Base-by-base conservation (phyloP, 1,284 basidiomycete species). In the Erythrobasidium hasegawianum region DNA sequence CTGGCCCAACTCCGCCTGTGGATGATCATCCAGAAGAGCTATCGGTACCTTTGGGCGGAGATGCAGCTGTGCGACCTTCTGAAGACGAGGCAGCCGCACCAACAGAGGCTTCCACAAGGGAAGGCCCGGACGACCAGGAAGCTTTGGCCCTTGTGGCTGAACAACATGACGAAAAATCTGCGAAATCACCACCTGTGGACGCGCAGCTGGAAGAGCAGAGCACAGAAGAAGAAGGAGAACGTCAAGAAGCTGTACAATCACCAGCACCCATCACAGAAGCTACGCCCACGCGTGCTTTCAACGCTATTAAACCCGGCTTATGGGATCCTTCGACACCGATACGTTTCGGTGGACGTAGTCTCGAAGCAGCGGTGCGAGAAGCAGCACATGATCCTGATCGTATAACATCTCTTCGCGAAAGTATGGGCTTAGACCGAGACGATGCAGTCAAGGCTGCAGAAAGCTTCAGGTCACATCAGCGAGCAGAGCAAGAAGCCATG, bases 311-410 rank as follows among this genome's bases (percentile, higher is more conserved):
- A 33, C 61, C 67, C 26, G 67, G 61, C n/a, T 24, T 56, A 16
- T 68, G 67, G 67, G 52, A 64, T 39, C 67, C 67, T 1, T 57
- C 47, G 9, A 64, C 61, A 16, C 67, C 67, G 1, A 59, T 68
- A 22, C 24, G 50, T 5, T 68, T 68, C 50, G 67, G 67, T 24
- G 67, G 67, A 14, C 27, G 26, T 38, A 64, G 59, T 27, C 29
- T 68, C 27, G 61, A 64, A 33, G 67, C 67, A 18, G 59, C 67
- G 14, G 43, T 68, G 11, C 54, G 67, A 13, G 67, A 68, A 41
- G 67, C 61, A 22, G 29, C 47, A 47, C 43, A 64, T 38, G 67
- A 68, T 45, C 67, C 67, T 18, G 61, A 57, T 16, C 40, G 67
- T 29, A 45, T 53, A 9, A 41, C 1, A n/a, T 47, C 58, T 26